Evolutionary conservation across 495 filamentous ascomycete genomes (phyloP).

Genomic region (Jackrogersella multiformis): DNA sequence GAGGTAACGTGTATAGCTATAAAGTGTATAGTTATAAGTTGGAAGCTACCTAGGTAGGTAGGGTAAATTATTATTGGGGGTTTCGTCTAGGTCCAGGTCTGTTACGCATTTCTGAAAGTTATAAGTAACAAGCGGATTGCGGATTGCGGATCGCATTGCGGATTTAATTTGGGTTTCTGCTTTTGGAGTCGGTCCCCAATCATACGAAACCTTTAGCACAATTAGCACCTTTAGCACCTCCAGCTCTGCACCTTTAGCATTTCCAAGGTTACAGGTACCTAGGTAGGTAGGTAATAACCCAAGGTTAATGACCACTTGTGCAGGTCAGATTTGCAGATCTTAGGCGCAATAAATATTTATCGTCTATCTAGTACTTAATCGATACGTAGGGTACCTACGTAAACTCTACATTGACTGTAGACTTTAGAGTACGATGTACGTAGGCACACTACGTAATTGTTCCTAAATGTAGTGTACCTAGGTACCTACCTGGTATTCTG

Average conservation of each 20-base stretch:
- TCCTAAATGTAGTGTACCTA: neutral
- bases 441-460: slow-evolving; percentile 31
- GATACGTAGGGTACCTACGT: slow-evolving; percentile 29
- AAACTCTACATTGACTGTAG: too few species aligned
- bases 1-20: slow-evolving; percentile 31
- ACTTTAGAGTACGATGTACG: too few species aligned
- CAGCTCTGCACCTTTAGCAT: neutral
- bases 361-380: slow-evolving; percentile 12
- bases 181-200: slow-evolving; percentile 23
- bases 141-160: too few species aligned
- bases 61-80: slow-evolving; percentile 13
- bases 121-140: slow-evolving; percentile 28
- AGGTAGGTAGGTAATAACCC: too few species aligned
- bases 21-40: slow-evolving; percentile 9
- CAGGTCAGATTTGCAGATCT: slow-evolving; percentile 28
- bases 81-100: slow-evolving; percentile 12
- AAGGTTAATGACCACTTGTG: neutral
- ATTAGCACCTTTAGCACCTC: too few species aligned
- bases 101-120: slow-evolving; percentile 2
- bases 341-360: slow-evolving; percentile 10
- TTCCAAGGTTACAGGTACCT: too few species aligned
- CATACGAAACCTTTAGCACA: slow-evolving; percentile 40
- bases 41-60: neutral
- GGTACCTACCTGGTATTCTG: neutral
- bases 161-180: slow-evolving; percentile 26